These are phyloP conservation scores for Venturia asperata DNA, from an alignment of 2,329 filamentous ascomycete genomes.

Conservation along the genomic window DNA sequence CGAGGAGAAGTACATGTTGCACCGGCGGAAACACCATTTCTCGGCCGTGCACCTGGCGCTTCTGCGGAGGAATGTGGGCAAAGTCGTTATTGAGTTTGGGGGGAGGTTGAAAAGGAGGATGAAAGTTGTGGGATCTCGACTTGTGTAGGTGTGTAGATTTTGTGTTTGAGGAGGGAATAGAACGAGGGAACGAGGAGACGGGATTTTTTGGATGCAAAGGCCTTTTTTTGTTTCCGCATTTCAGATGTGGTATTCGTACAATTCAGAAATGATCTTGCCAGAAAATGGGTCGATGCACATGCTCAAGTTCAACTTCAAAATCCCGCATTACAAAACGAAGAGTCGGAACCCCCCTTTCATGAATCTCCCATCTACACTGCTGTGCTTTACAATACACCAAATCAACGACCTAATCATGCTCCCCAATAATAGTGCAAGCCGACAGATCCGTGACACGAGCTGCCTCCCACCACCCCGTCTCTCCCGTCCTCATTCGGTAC, in stretches of 20 bases:
- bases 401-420: neutral
- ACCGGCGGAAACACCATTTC: slow-evolving; percentile 11
- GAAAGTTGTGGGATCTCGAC: neutral
- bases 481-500: slow-evolving; percentile 24
- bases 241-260: too few species aligned
- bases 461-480: neutral
- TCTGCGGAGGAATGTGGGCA: slow-evolving; percentile 7
- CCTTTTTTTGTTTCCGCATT: too few species aligned
- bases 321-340: too few species aligned
- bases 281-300: too few species aligned
- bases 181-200: too few species aligned
- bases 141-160: too few species aligned
- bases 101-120: slow-evolving; percentile 13
- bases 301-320: too few species aligned
- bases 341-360: too few species aligned
- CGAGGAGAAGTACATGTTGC: slow-evolving; percentile 12
- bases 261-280: neutral
- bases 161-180: too few species aligned
- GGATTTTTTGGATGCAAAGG: too few species aligned
- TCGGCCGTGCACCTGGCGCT: slow-evolving; percentile 10
- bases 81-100: neutral
- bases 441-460: neutral
- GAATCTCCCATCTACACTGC: neutral
- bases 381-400: neutral
- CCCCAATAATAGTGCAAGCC: neutral